Evolutionary conservation across 1,284 basidiomycete genomes (phyloP).

Genomic region (Schizophyllum commune): DNA sequence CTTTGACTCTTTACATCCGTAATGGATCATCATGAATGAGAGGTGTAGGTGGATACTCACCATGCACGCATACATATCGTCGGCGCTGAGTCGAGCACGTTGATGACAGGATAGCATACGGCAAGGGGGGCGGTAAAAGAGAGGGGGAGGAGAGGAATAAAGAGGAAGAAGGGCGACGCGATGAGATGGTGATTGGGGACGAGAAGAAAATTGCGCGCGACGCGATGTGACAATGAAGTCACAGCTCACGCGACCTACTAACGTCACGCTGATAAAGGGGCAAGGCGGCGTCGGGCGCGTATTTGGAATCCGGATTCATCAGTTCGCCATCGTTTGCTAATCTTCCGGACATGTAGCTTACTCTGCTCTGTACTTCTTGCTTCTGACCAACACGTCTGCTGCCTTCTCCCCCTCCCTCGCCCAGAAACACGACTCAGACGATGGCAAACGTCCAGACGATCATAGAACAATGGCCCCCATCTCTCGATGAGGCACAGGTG

Average conservation of each 20-base stretch:
- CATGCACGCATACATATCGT: too few relatives aligned
- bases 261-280: not conserved
- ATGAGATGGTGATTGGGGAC: not conserved
- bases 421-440: not conserved
- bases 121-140: not conserved
- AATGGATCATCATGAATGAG: slow-evolving; percentile 36
- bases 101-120: not conserved
- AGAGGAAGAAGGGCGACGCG: not conserved
- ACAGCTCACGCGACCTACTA: not conserved
- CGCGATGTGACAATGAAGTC: not conserved
- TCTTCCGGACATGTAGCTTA: not conserved
- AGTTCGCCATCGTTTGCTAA: not conserved
- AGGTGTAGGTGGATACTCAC: not conserved
- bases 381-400: not conserved
- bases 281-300: not conserved
- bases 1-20: slow-evolving; percentile 58
- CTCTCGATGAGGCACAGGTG: slow-evolving; percentile 49
- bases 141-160: not conserved
- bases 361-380: not conserved
- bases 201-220: not conserved
- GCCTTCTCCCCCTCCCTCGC: not conserved
- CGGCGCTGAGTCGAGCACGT: not conserved
- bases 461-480: slow-evolving; percentile 59
- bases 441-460: not conserved
- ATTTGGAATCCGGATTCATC: not conserved